phyloP scores from a whole-genome alignment of 768 basidiomycete species.

The Boletus patriciae region DNA sequence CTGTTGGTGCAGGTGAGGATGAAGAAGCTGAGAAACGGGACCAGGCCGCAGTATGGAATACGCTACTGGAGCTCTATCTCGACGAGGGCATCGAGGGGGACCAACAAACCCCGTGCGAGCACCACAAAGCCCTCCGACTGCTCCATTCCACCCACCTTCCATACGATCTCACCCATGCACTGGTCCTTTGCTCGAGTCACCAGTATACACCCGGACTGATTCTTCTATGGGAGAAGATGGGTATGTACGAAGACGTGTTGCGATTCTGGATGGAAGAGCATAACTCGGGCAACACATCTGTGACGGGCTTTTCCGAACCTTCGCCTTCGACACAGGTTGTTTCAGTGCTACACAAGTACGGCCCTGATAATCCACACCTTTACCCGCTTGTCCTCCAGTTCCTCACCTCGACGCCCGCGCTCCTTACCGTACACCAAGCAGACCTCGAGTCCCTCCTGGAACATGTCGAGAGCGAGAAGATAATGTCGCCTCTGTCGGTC shows the following conservation, averaged over 20 bases:
- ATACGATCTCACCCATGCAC: constrained; percentile 87
- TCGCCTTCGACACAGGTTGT: constrained; percentile 54
- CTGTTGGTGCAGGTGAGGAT: constrained; percentile 33
- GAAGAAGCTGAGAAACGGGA: constrained; percentile 59
- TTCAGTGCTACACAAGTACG: constrained; percentile 73
- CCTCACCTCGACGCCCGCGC: constrained; percentile 76
- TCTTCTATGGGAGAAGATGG: constrained; percentile 87
- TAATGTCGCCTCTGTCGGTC: constrained; percentile 88
- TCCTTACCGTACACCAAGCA: constrained; percentile 66
- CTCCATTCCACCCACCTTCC: constrained; percentile 62
- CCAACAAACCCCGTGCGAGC: constrained; percentile 10
- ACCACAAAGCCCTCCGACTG: constrained; percentile 69
- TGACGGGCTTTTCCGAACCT: constrained; percentile 28
- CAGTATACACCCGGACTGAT: constrained; percentile 84
- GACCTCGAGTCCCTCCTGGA: constrained; percentile 75
- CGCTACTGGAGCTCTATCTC: constrained; percentile 90
- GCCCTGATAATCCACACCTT: constrained; percentile 65
- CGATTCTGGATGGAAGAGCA: constrained; percentile 89
- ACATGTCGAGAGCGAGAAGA: constrained; percentile 73
- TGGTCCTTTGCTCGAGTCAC: constrained; percentile 90
- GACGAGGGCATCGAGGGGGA: constrained; percentile 38
- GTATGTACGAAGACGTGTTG: constrained; percentile 94
- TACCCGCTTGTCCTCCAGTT: constrained; percentile 89
- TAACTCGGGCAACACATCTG: constrained; percentile 10
- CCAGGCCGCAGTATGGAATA: constrained; percentile 92